These are phyloP conservation scores for Lichina pygmaea DNA, from an alignment of 495 filamentous ascomycete species.

Conservation along the genomic window DNA sequence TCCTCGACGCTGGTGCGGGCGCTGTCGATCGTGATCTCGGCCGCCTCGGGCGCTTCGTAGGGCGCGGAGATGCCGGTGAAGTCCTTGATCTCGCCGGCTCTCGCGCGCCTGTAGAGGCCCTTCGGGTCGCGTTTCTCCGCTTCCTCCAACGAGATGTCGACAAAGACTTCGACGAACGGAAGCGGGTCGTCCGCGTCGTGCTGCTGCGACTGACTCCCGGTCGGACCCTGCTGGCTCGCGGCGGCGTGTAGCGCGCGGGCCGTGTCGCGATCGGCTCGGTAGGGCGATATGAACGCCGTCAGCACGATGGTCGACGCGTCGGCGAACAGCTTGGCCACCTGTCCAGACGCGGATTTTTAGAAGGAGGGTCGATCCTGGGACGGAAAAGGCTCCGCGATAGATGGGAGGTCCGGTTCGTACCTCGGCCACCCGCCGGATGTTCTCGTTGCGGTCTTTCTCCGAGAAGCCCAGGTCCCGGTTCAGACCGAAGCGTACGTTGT, in stretches of 20 bases:
- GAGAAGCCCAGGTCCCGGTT: slow-evolving; percentile 94
- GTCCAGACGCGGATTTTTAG: background rate
- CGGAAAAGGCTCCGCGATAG: background rate
- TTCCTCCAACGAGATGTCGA: slow-evolving; percentile 66
- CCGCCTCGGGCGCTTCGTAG: slow-evolving; percentile 67
- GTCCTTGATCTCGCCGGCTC: slow-evolving; percentile 79
- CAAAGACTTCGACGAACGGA: slow-evolving; percentile 65
- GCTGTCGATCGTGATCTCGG: slow-evolving; percentile 67
- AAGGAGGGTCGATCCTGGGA: background rate
- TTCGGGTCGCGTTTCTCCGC: slow-evolving; percentile 94
- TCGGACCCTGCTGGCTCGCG: slow-evolving; percentile 10
- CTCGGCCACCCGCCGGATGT: slow-evolving; percentile 87
- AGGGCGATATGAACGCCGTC: slow-evolving; percentile 93
- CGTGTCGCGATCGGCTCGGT: slow-evolving; percentile 55
- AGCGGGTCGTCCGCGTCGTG: slow-evolving; percentile 11
- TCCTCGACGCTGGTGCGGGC: slow-evolving; percentile 57
- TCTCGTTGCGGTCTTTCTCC: slow-evolving; percentile 82
- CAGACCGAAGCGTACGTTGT: slow-evolving; percentile 94
- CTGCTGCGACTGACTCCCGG: background rate
- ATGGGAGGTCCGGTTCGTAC: slow-evolving; percentile 15
- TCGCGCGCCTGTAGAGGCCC: slow-evolving; percentile 90
- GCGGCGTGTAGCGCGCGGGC: slow-evolving; percentile 55
- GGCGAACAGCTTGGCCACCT: slow-evolving; percentile 90
- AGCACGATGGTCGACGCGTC: slow-evolving; percentile 68
- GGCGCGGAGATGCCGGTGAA: slow-evolving; percentile 88